These are phyloP conservation scores for Lumnitzera littorea DNA, from an alignment of 345 rosid genomes.

Conservation along the genomic window DNA sequence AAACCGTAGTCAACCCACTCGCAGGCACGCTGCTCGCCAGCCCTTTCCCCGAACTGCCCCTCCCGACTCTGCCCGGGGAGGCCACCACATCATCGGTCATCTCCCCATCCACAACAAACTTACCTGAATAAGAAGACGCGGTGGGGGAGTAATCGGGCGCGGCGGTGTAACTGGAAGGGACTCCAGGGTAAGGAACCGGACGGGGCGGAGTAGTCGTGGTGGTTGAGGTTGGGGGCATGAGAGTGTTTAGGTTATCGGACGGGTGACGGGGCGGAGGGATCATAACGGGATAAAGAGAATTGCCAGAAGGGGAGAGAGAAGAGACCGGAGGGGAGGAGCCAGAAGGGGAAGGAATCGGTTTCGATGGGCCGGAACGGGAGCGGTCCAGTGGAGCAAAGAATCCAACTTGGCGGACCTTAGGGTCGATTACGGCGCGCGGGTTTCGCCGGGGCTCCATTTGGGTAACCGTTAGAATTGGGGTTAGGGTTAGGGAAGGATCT, in stretches of 20 bases:
- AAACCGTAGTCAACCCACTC: constrained; percentile 62
- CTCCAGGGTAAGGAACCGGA: background rate
- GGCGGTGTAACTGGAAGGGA: constrained; percentile 10
- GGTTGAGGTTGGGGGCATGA: constrained; percentile 5
- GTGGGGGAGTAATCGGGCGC: constrained; percentile 24
- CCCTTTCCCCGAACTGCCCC: constrained; percentile 25
- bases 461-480: too few relatives aligned
- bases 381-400: constrained; percentile 62
- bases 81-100: constrained; percentile 25
- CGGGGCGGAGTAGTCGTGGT: constrained; percentile 11
- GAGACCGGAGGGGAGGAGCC: constrained; percentile 18
- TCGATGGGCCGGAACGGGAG: constrained; percentile 28
- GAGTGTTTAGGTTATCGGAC: constrained; percentile 35
- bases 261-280: constrained; percentile 82
- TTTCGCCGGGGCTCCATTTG: constrained; percentile 73
- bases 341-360: constrained; percentile 22
- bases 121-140: constrained; percentile 9
- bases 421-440: constrained; percentile 68
- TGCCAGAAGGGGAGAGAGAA: constrained; percentile 47
- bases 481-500: too few relatives aligned
- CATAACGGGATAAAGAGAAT: constrained; percentile 77
- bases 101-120: constrained; percentile 7
- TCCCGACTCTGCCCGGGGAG: constrained; percentile 27
- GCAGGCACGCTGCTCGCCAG: constrained; percentile 68
- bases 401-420: constrained; percentile 84